phyloP scores from a whole-genome alignment of 139 green algal species.

The Raphidocelis subcapitata region DNA sequence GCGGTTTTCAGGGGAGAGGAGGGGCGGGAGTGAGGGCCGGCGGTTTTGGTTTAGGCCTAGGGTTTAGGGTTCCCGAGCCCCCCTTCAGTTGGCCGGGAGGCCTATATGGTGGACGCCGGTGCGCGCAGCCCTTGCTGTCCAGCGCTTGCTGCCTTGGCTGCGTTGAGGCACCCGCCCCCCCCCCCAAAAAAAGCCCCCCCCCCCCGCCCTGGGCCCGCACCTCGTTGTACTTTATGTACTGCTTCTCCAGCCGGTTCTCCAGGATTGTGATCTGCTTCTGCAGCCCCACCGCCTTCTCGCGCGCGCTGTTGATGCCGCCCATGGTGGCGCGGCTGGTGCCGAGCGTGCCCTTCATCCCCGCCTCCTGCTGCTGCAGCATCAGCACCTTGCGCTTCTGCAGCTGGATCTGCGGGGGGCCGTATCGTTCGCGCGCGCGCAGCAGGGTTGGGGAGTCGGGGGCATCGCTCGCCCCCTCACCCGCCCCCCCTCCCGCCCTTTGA shows the following conservation, averaged over 20 bases:
- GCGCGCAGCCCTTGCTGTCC: too few relatives aligned
- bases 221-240: slow-evolving; percentile 72
- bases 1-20: neutral
- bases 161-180: too few relatives aligned
- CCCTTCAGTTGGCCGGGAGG: too few relatives aligned
- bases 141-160: too few relatives aligned
- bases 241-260: slow-evolving; percentile 80
- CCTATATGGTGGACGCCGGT: too few relatives aligned
- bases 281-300: slow-evolving; percentile 47
- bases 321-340: slow-evolving; percentile 45
- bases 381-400: slow-evolving; percentile 53
- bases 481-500: neutral
- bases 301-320: slow-evolving; percentile 70
- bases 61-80: too few relatives aligned
- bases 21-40: neutral
- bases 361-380: slow-evolving; percentile 43
- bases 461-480: too few relatives aligned
- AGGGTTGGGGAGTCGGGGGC: too few relatives aligned
- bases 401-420: slow-evolving; percentile 47
- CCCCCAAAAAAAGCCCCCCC: too few relatives aligned
- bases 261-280: slow-evolving; percentile 74
- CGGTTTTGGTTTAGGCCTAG: too few relatives aligned
- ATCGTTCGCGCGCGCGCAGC: neutral
- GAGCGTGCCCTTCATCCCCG: slow-evolving; percentile 35
- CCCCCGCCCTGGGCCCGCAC: neutral